Conservation (phyloP, 2,329 filamentous ascomycete species). For the Aspergillus nomiae region DNA sequence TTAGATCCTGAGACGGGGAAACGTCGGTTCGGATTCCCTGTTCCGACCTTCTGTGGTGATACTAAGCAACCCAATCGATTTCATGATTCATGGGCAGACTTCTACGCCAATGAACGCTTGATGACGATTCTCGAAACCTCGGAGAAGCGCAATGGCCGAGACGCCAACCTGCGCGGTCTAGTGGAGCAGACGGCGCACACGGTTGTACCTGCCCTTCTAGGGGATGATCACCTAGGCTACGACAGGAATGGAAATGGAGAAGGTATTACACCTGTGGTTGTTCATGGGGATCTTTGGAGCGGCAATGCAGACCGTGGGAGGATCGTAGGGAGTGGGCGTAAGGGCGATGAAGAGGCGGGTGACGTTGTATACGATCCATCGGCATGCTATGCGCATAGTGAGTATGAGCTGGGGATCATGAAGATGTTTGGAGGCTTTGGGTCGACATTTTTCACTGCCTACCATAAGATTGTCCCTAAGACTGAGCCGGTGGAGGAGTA, state of each 20-base stretch:
- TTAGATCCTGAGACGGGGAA: conserved; percentile 26
- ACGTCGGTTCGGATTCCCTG: conserved; percentile 78
- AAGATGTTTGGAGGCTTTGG: conserved; percentile 93
- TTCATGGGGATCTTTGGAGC: conserved; percentile 93
- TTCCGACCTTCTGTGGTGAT: conserved; percentile 81
- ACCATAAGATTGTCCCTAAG: conserved; percentile 73
- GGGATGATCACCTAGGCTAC: conserved; percentile 64
- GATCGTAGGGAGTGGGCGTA: conserved; percentile 52
- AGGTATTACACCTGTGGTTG: conserved; percentile 71
- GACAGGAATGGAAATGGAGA: conserved; percentile 46
- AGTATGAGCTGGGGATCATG: conserved; percentile 95
- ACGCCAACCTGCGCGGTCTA: conserved; percentile 61
- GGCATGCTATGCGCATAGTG: conserved; percentile 79
- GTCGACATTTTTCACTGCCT: conserved; percentile 71
- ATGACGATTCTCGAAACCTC: conserved; percentile 63
- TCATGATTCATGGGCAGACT: conserved; percentile 75
- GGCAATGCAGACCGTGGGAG: conserved; percentile 74
- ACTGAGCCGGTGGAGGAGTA: conserved; percentile 80
- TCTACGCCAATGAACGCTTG: conserved; percentile 78
- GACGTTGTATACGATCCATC: conserved; percentile 83
- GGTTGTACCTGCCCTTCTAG: conserved; percentile 77
- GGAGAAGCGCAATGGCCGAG: conserved; percentile 63
- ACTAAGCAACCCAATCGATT: conserved; percentile 80
- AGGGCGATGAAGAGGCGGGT: conserved; percentile 55
- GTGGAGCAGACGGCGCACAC: conserved; percentile 64